Base-by-base conservation (phyloP, 768 basidiomycete species). In the Mycena amicta region DNA sequence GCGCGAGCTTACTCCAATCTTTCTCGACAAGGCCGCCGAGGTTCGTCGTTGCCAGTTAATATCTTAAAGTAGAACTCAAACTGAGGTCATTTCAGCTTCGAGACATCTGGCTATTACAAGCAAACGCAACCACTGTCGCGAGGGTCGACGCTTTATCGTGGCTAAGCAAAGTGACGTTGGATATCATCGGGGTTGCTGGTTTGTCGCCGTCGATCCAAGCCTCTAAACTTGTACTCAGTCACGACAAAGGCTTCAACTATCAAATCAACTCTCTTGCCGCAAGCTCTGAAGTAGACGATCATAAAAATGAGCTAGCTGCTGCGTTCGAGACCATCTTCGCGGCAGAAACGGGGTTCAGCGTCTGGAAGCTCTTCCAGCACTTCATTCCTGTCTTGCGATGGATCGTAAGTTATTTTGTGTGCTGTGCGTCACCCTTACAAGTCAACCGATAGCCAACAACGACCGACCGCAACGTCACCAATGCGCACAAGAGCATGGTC, bases 161-260 rank as follows among this genome's bases (percentile, higher is more conserved):
- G 83, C 74, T 92, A 2, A 84, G 83, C 40, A 83, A 82, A 55
- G 81, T 82, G 50, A 91, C 90, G 3, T 75, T 93, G 8, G 92
- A 93, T 61, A 82, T 90, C 54, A 92, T 94, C 51, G 90, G 90
- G 8, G 75, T 88, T 33, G 87, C 77, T 74, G 85, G 88, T 63
- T 76, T 71, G 64, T 82, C 82, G 41, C 41, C 20, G 41, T 43
- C 13, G 20, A 11, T 12, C 16, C n/a, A n/a, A n/a, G n/a, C n/a
- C n/a, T n/a, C n/a, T n/a, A n/a, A n/a, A n/a, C n/a, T n/a, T n/a
- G n/a, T n/a, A n/a, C n/a, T n/a, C n/a, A 4, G 64, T 71, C 22
- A 61, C 65, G 25, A 39, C 22, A 31, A 3, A 72, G 71, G 68
- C 6, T 74, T 71, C 67, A 71, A 68, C 59, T 71, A 73, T 50